phyloP scores from a whole-genome alignment of 495 filamentous ascomycete genomes.

The Aspergillus taichungensis region DNA sequence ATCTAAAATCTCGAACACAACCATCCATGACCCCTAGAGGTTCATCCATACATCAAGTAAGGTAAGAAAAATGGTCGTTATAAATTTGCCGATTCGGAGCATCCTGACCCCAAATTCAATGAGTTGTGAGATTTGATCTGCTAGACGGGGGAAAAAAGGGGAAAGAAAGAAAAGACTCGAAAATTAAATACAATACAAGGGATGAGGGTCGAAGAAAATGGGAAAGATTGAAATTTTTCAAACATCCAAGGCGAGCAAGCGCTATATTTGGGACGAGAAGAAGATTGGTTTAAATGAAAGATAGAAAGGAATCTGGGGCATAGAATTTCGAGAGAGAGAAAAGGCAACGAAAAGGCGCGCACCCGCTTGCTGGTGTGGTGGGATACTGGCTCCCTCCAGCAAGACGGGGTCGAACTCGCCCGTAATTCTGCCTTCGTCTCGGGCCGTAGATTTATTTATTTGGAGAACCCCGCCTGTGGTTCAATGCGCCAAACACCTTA shows the following conservation, averaged over 20 bases:
- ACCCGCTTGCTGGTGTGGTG: background rate
- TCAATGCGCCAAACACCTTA: constrained; percentile 21
- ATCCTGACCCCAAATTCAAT: background rate
- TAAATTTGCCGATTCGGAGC: background rate
- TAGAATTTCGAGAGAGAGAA: constrained; percentile 6
- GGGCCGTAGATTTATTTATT: constrained; percentile 10
- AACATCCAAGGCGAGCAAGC: background rate
- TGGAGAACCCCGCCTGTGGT: constrained; percentile 9
- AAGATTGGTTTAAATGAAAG: constrained; percentile 2
- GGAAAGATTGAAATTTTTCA: background rate
- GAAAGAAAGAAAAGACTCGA: background rate
- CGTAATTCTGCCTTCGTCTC: constrained; percentile 10
- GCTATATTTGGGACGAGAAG: background rate
- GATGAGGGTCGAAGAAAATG: background rate
- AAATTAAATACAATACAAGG: constrained; percentile 18
- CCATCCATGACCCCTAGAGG: too few species aligned
- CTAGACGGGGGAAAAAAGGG: background rate
- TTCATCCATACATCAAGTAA: too few species aligned
- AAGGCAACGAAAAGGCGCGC: background rate
- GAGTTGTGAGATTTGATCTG: too few species aligned
- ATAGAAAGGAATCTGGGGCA: constrained; percentile 1
- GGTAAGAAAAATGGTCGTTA: too few species aligned
- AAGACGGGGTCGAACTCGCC: constrained; percentile 4
- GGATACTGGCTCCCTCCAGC: constrained; percentile 6
- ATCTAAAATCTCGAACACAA: too few species aligned